Evolutionary conservation across 495 filamentous ascomycete genomes (phyloP).

Genomic region (Entonaema liquescens): DNA sequence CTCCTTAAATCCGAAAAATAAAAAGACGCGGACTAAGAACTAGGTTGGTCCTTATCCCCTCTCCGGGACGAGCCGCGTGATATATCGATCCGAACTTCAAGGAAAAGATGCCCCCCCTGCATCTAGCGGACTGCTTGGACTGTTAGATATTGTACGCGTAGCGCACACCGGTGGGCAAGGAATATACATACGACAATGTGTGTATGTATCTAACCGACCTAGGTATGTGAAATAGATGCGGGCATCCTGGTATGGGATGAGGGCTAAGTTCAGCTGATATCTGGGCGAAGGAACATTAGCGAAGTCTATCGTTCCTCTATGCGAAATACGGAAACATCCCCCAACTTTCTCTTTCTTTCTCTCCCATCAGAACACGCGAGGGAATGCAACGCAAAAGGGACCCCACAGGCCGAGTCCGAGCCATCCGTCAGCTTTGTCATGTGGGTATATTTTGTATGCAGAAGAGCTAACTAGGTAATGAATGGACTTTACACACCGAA

Average conservation of each 20-base stretch:
- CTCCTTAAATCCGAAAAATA: not conserved
- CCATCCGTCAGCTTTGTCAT: not conserved
- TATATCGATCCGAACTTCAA: not conserved
- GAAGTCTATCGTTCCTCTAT: not conserved
- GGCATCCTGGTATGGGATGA: not conserved
- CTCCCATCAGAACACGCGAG: not conserved
- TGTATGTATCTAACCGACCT: too few relatives aligned
- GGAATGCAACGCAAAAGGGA: not conserved
- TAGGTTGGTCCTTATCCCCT: not conserved
- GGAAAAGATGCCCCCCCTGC: not conserved
- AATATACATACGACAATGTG: not conserved
- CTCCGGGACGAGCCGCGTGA: conserved; percentile 1
- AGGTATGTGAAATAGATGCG: too few relatives aligned
- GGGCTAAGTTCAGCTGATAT: not conserved
- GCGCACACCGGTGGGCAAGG: not conserved
- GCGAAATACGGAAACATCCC: not conserved
- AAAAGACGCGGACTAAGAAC: not conserved
- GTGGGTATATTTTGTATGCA: not conserved
- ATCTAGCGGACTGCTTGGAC: too few relatives aligned
- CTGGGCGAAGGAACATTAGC: not conserved
- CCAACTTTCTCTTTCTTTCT: too few relatives aligned
- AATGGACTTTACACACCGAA: too few relatives aligned
- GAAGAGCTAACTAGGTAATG: too few relatives aligned
- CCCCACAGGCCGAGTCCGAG: too few relatives aligned
- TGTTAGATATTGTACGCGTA: not conserved